Conservation (phyloP, 306 rosid genomes). For the Malus domestica region ASM211411v1 NC_041801.1:18178501-18179000, state of each 20-base stretch:
- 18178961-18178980: not conserved
- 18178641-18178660: slow-evolving; percentile 19
- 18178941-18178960: slow-evolving; percentile 17
- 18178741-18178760: not conserved
- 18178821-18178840: slow-evolving; percentile 93
- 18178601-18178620: not conserved
- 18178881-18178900: slow-evolving; percentile 9
- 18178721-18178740: not conserved
- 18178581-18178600: slow-evolving; percentile 30
- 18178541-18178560: slow-evolving; percentile 71
- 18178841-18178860: slow-evolving; percentile 81
- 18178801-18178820: slow-evolving; percentile 75
- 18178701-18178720: slow-evolving; percentile 66
- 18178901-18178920: slow-evolving; percentile 12
- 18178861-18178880: slow-evolving; percentile 70
- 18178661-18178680: slow-evolving; percentile 66
- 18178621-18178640: not conserved
- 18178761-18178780: slow-evolving; percentile 9
- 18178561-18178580: slow-evolving; percentile 78
- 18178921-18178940: slow-evolving; percentile 21
- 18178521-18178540: slow-evolving; percentile 82
- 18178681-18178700: slow-evolving; percentile 83
- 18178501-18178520: not conserved
- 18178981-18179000: slow-evolving; percentile 26
- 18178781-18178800: slow-evolving; percentile 64